Conservation (phyloP, 805 yeast genomes). For the Myxozyma lipomycoides region DNA sequence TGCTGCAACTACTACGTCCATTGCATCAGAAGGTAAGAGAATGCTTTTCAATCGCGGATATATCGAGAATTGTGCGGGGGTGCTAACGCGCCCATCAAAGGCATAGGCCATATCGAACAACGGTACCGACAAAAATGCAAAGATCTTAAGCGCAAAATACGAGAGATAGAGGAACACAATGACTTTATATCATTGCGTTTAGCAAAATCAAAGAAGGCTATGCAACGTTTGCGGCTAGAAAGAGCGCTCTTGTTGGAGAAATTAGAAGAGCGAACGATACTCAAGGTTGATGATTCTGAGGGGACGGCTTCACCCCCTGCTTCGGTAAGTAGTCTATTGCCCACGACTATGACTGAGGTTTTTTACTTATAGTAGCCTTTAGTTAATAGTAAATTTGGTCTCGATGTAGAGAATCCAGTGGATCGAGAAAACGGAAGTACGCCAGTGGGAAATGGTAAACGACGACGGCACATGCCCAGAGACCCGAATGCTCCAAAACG, state of each 20-base stretch:
- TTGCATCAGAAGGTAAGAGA: too few relatives aligned
- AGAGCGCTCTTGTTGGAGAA: constrained; percentile 75
- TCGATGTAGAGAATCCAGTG: constrained; percentile 4
- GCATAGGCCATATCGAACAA: constrained; percentile 31
- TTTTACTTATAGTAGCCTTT: not conserved
- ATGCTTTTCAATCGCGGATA: too few relatives aligned
- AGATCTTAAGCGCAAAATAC: constrained; percentile 64
- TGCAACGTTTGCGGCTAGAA: constrained; percentile 76
- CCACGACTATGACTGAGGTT: not conserved
- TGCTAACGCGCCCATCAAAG: too few relatives aligned
- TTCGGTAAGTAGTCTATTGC: constrained; percentile 19
- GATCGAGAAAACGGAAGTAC: not conserved
- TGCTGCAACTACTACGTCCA: too few relatives aligned
- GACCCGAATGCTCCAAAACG: constrained; percentile 86
- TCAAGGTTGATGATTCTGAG: constrained; percentile 32
- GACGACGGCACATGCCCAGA: constrained; percentile 45
- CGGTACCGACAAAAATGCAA: constrained; percentile 61
- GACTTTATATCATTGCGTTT: constrained; percentile 73
- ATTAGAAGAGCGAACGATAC: constrained; percentile 51
- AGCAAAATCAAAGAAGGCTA: constrained; percentile 67
- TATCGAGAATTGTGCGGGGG: too few relatives aligned
- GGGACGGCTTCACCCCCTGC: constrained; percentile 35
- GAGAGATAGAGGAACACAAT: constrained; percentile 71
- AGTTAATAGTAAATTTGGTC: constrained; percentile 15
- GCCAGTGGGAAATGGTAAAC: constrained; percentile 26